A percentile compares a stretch with the other conserved stretches of the same genome.
Evolutionary conservation across 345 rosid genomes (phyloP).

Genomic region (Acer saccharum): DNA sequence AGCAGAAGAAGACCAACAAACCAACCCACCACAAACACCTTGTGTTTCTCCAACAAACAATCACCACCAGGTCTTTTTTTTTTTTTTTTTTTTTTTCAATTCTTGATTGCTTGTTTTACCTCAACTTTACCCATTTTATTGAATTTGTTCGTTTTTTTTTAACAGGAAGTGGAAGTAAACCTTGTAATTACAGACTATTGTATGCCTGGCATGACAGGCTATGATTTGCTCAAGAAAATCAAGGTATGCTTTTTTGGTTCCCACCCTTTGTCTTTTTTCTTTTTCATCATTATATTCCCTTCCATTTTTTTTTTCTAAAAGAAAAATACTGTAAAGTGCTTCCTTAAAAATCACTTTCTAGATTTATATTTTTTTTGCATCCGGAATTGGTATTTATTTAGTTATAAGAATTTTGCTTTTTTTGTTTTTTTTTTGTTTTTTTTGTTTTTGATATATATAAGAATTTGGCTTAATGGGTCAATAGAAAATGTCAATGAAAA

Average conservation of each 20-base stretch:
- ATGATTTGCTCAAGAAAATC: conserved; percentile 75
- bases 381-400: background rate
- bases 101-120: background rate
- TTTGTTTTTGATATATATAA: background rate
- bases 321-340: conserved; percentile 1
- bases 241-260: conserved; percentile 39
- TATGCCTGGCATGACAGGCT: conserved; percentile 92
- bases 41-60: conserved; percentile 31
- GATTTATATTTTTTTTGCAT: background rate
- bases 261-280: background rate
- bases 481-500: conserved; percentile 26
- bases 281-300: conserved; percentile 26
- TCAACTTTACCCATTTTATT: conserved; percentile 6
- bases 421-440: too few species aligned
- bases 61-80: conserved; percentile 34
- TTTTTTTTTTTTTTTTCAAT: background rate
- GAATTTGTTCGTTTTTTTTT: background rate
- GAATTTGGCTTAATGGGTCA: conserved; percentile 10
- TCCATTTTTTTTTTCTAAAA: conserved; percentile 3
- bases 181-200: conserved; percentile 76
- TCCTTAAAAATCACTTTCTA: background rate
- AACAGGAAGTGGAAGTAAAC: conserved; percentile 61
- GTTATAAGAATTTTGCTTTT: too few species aligned
- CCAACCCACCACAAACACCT: conserved; percentile 24
- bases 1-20: conserved; percentile 17